phyloP scores from a whole-genome alignment of 306 rosid genomes.

The Vigna nakashimae region DNA sequence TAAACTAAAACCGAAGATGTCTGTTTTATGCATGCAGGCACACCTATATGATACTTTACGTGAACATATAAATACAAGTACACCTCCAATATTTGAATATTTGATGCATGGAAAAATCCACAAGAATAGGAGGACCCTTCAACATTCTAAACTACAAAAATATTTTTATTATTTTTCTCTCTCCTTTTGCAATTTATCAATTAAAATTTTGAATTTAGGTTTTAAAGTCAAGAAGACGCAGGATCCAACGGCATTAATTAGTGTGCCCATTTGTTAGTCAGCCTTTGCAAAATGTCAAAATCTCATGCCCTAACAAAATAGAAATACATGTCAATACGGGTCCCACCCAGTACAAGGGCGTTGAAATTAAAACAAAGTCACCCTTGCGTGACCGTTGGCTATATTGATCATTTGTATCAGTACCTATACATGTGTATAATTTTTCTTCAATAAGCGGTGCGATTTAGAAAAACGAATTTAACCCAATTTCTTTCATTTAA shows the following conservation, averaged over 20 bases:
- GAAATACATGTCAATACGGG: constrained; percentile 20
- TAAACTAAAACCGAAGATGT: neutral
- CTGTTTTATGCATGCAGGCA: neutral
- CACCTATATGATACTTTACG: neutral
- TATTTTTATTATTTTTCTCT: neutral
- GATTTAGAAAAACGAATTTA: neutral
- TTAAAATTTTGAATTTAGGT: neutral
- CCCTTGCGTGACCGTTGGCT: neutral
- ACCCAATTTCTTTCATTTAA: neutral
- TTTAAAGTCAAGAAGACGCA: neutral
- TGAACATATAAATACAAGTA: neutral
- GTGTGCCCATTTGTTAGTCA: neutral
- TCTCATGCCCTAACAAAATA: constrained; percentile 7
- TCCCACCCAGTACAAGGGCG: constrained; percentile 7
- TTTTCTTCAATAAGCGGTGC: neutral
- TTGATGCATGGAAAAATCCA: no score
- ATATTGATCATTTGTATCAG: neutral
- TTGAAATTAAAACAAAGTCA: constrained; percentile 17
- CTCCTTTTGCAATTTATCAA: neutral
- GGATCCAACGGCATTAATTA: constrained; percentile 15
- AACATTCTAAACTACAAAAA: no score
- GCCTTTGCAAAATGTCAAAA: constrained; percentile 7
- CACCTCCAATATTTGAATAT: no score
- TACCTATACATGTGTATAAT: neutral
- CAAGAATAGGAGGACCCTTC: neutral